Percentiles rank a stretch among this genome's conserved stretches.
These are phyloP conservation scores for Fusarium nurragi DNA, from an alignment of 2,329 filamentous ascomycete genomes.

Conservation along the genomic window DNA sequence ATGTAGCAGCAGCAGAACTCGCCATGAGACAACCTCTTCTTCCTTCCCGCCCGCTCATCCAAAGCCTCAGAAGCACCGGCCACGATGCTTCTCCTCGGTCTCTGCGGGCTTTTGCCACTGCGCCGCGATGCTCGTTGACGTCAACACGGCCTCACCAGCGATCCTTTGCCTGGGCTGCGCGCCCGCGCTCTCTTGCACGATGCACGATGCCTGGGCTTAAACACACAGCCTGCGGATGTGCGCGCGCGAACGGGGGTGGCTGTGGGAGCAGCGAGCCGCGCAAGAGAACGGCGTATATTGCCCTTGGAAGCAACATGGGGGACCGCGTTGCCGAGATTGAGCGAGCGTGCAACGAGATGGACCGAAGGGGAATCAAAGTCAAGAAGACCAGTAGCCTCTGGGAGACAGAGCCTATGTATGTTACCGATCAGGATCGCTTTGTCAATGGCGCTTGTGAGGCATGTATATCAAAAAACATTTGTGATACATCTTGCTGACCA, in stretches of 20 bases:
- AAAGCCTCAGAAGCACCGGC: conserved; percentile 9
- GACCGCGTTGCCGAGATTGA: conserved; percentile 88
- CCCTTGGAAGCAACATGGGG: conserved; percentile 91
- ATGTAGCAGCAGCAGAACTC: conserved; percentile 30
- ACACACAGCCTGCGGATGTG: conserved; percentile 49
- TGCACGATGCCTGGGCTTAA: conserved; percentile 25
- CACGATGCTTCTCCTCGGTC: conserved; percentile 14
- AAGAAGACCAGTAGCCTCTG: conserved; percentile 87
- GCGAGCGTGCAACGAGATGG: conserved; percentile 81
- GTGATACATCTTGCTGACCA: conserved; percentile 18
- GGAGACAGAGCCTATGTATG: conserved; percentile 98
- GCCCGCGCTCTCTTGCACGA: conserved; percentile 25
- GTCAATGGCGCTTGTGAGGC: conserved; percentile 95
- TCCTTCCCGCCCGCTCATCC: conserved; percentile 12
- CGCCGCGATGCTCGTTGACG: conserved; percentile 21
- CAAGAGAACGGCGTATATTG: conserved; percentile 74
- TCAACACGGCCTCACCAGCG: conserved; percentile 18
- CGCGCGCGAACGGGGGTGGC: conserved; percentile 45
- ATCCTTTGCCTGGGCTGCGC: conserved; percentile 15
- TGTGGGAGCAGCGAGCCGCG: conserved; percentile 44
- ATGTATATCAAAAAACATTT: conserved; percentile 47
- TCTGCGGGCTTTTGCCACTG: conserved; percentile 19
- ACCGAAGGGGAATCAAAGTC: conserved; percentile 75
- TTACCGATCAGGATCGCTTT: conserved; percentile 86
- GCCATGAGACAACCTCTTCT: conserved; percentile 37